Percentiles rank a stretch among this genome's conserved stretches.
Evolutionary conservation across 1,284 basidiomycete species (phyloP).

Genomic region (Cryptococcus wingfieldii): DNA sequence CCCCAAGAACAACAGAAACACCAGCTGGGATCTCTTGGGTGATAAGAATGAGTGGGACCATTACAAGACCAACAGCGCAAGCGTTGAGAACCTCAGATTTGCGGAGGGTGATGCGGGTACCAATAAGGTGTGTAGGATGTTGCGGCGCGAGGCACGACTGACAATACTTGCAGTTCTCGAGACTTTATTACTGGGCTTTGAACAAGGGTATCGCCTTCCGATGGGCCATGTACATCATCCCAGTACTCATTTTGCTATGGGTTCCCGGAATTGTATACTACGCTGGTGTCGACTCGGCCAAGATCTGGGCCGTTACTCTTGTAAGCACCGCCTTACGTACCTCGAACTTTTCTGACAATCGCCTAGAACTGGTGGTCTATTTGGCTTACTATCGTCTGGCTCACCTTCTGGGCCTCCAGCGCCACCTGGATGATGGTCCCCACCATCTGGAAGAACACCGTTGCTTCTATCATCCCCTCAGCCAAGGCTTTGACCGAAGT

Average conservation of each 20-base stretch:
- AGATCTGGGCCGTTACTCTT: constrained; percentile 47
- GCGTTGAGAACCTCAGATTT: constrained; percentile 42
- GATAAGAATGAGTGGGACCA: constrained; percentile 44
- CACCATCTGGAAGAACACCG: constrained; percentile 57
- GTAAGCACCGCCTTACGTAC: constrained; percentile 47
- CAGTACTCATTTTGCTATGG: constrained; percentile 67
- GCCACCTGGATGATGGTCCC: constrained; percentile 64
- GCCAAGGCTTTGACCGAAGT: constrained; percentile 72
- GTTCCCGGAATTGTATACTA: constrained; percentile 66
- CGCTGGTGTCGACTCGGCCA: constrained; percentile 58
- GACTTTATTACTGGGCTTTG: constrained; percentile 67
- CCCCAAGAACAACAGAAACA: constrained; percentile 16
- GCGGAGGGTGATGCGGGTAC: constrained; percentile 50
- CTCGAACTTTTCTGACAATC: neutral
- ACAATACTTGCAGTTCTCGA: constrained; percentile 20
- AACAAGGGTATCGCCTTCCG: constrained; percentile 72
- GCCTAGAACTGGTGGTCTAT: constrained; percentile 73
- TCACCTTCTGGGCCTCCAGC: constrained; percentile 77
- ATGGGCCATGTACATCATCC: constrained; percentile 75
- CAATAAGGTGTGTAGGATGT: constrained; percentile 31
- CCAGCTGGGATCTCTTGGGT: constrained; percentile 37
- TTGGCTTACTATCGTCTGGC: constrained; percentile 75
- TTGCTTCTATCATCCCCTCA: constrained; percentile 68
- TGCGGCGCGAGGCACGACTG: neutral
- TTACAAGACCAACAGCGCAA: constrained; percentile 43